Evolutionary conservation across 495 filamentous ascomycete species (phyloP), one percentile per base, ranked within the genome.

Genomic region (Pseudoneurospora amorphoporcata): DNA sequence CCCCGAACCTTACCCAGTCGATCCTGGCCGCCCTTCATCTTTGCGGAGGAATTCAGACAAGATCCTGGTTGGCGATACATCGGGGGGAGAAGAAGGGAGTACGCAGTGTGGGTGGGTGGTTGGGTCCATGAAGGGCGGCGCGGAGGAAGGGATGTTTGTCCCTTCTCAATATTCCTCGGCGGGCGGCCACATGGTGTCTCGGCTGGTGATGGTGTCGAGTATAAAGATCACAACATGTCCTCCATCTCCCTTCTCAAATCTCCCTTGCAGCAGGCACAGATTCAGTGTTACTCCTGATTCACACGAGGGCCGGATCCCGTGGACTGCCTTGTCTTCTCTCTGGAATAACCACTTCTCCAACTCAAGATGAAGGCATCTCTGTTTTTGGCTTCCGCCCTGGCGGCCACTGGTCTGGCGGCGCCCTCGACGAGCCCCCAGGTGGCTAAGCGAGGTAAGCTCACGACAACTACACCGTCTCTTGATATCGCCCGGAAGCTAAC

Each of bases 351-450:
- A 17, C 14, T 16, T 61, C 53, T 61, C 53, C 14, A 8, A 61
- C 7, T 35, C 73, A 77, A 37, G 8, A 73, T 77, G 77, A 79
- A 73, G 72, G 41, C 65, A 10, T 68, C 74, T 32, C 69, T 77
- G 32, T 10, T 79, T 32, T 40, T 71, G 58, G 58, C 69, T 73
- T 45, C 70, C 74, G 38, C 47, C 47, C 19, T 74, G 72, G 75
- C 72, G 29, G 71, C 69, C 32, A 53, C 74, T 41, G 69, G 69
- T 40, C n/a, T 74, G 10, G 75, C 71, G 23, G 76, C 73, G 3
- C 77, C 77, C 41, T 53, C 53, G 12, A 61, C 14, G 14, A 61
- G 29, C 53, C 23, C 53, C 1, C 14, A 16, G 2, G 14, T 61
- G 53, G 53, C 53, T 35, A 61, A 61, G 29, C 35, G 53, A 61